Evolutionary conservation across 768 basidiomycete genomes (phyloP), one percentile per base, ranked within the genome.

Genomic region (Mycena amicta): DNA sequence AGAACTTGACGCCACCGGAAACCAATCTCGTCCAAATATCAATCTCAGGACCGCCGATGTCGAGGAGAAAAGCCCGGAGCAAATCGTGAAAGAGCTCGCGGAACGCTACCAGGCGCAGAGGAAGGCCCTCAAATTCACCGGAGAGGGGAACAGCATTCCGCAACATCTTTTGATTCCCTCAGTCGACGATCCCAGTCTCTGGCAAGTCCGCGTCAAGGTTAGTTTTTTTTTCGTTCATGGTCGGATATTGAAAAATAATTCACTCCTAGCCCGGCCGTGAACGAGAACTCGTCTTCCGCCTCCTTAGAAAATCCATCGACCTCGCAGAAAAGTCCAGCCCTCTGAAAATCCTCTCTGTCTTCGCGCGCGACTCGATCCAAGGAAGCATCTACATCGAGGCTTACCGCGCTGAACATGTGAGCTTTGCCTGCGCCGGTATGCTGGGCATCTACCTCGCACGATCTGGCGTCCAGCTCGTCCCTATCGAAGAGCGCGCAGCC

Each of bases 351-450:
- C 77, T 91, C 45, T 93, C 97, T 5, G 94, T 93, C 5, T 99
- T 99, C 75, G 91, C 95, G 72, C 89, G 96, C 46, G 95, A 98
- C 71, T 95, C 95, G 1, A 79, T 99, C 2, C 87, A 90, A 1
- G 96, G 96, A 1, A 93, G 93, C 87, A 89, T 99, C 61, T 99
- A 98, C 69, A 88, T 99, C 50, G 97, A 99, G 75, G 94, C 96
- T 5, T 85, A 89, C 50, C 90, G 89, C 59, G 82, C 93, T 28
- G 87, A 92, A 57, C 87, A 93, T 66, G 95, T 98, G 55, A 83
- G 79, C 61, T 82, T 88, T 55, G 95, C 96, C 5, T 85, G 92
- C 68, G 82, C 86, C 56, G 96, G 96, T 23, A 88, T 98, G 50
- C 91, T 98, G 51, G 97, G 95, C 51, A 86, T 98, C 54, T 98